Evolutionary conservation across 1,284 basidiomycete species (phyloP).

Genomic region (Cryptococcus floricola): DNA sequence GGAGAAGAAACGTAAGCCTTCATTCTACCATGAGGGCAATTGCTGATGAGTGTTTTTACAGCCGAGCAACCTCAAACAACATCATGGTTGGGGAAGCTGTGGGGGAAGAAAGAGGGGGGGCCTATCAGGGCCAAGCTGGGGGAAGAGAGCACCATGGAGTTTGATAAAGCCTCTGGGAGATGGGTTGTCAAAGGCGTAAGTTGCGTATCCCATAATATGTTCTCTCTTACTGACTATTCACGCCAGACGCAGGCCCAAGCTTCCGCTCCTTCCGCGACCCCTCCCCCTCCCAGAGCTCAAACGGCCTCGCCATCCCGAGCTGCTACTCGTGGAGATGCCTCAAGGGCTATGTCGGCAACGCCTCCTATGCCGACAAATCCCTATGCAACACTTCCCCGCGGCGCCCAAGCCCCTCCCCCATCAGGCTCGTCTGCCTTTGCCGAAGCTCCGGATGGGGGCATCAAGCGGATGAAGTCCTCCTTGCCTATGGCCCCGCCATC

Average conservation of each 20-base stretch:
- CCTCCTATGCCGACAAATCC: constrained; percentile 11
- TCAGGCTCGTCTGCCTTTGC: constrained; percentile 40
- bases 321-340: constrained; percentile 57
- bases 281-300: constrained; percentile 63
- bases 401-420: background rate
- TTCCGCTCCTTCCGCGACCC: constrained; percentile 49
- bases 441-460: constrained; percentile 43
- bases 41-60: constrained; percentile 1
- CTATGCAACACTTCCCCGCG: background rate
- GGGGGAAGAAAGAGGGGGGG: constrained; percentile 59
- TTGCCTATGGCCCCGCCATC: constrained; percentile 33
- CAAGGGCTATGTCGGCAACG: constrained; percentile 43
- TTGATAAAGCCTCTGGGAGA: constrained; percentile 86
- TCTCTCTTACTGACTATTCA: constrained; percentile 8
- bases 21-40: no score
- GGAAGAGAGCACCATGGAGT: constrained; percentile 86
- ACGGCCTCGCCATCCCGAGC: constrained; percentile 69
- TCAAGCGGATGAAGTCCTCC: constrained; percentile 45
- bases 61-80: constrained; percentile 12
- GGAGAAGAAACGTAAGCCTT: constrained; percentile 12
- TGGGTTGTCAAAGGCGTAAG: constrained; percentile 94
- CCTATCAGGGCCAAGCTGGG: constrained; percentile 89
- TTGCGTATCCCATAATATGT: constrained; percentile 2
- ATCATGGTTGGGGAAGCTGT: constrained; percentile 79
- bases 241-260: constrained; percentile 57